A percentile compares a stretch with the other conserved stretches of the same genome.
phyloP scores from a whole-genome alignment of 2,329 filamentous ascomycete genomes.

The Fusarium tupiense region DNA sequence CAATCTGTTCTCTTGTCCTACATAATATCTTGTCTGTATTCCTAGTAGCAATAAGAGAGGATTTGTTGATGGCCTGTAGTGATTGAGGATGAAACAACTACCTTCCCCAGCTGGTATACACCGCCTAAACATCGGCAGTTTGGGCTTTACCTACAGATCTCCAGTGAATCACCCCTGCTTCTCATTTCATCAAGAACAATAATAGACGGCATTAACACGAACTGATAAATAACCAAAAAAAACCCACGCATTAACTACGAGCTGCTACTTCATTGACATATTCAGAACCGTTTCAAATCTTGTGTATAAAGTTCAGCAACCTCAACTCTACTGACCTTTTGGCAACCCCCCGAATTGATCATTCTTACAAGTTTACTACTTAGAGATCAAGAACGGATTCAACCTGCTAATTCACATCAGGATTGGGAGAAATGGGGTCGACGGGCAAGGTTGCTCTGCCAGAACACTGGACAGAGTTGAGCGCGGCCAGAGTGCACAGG shows the following conservation, averaged over 20 bases:
- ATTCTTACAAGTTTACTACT: not conserved
- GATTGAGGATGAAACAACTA: not conserved
- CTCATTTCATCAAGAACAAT: constrained; percentile 31
- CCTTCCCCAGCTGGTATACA: not conserved
- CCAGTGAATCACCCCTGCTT: constrained; percentile 10
- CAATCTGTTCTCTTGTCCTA: too few species aligned
- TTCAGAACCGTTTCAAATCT: not conserved
- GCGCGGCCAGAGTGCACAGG: constrained; percentile 45
- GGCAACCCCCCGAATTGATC: not conserved
- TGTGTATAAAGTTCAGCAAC: not conserved
- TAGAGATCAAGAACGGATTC: not conserved
- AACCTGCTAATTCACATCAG: not conserved
- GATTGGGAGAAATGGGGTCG: constrained; percentile 33
- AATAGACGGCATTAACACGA: constrained; percentile 3
- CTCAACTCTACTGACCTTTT: not conserved
- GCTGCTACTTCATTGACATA: too few species aligned
- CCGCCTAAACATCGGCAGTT: constrained; percentile 27
- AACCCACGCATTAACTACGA: not conserved
- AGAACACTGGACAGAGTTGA: constrained; percentile 54
- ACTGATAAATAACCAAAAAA: not conserved
- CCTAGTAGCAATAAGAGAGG: not conserved
- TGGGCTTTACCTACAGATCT: not conserved
- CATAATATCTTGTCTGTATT: not conserved
- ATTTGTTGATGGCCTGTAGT: not conserved
- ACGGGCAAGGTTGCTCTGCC: constrained; percentile 45